Conservation (phyloP, 306 rosid genomes). For the Quercus variabilis region DNA sequence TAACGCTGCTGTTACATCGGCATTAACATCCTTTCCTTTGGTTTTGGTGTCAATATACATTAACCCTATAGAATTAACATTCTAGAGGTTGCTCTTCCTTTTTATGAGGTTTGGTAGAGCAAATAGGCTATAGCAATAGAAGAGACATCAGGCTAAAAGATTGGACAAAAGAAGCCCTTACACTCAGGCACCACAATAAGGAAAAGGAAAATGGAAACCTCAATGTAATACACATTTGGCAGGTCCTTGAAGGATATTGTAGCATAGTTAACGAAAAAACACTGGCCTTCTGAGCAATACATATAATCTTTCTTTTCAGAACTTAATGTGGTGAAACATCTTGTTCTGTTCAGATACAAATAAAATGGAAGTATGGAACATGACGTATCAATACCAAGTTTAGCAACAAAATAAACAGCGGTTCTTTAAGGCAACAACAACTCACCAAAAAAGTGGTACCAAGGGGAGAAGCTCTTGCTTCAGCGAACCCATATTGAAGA, state of each 20-base stretch:
- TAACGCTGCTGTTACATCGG: neutral
- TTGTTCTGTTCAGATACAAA: slow-evolving; percentile 5
- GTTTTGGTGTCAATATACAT: neutral
- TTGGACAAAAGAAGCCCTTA: neutral
- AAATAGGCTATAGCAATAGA: no score
- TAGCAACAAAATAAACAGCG: slow-evolving; percentile 16
- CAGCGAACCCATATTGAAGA: slow-evolving; percentile 76
- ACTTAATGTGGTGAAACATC: neutral
- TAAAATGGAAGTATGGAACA: slow-evolving; percentile 11
- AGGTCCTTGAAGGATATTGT: neutral
- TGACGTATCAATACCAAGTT: neutral
- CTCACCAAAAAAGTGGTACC: slow-evolving; percentile 93
- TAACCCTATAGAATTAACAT: neutral
- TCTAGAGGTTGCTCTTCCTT: neutral
- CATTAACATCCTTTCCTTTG: neutral
- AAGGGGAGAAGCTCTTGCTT: slow-evolving; percentile 90
- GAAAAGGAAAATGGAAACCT: neutral
- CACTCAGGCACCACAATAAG: neutral
- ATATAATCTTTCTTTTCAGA: neutral
- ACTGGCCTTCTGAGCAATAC: neutral
- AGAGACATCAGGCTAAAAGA: neutral
- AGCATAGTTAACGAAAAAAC: neutral
- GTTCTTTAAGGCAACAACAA: slow-evolving; percentile 19
- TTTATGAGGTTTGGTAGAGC: neutral
- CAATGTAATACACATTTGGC: neutral